Percentiles rank a stretch among this genome's conserved stretches.
phyloP scores from a whole-genome alignment of 1,284 basidiomycete genomes.

The Porodaedalea pini region DNA sequence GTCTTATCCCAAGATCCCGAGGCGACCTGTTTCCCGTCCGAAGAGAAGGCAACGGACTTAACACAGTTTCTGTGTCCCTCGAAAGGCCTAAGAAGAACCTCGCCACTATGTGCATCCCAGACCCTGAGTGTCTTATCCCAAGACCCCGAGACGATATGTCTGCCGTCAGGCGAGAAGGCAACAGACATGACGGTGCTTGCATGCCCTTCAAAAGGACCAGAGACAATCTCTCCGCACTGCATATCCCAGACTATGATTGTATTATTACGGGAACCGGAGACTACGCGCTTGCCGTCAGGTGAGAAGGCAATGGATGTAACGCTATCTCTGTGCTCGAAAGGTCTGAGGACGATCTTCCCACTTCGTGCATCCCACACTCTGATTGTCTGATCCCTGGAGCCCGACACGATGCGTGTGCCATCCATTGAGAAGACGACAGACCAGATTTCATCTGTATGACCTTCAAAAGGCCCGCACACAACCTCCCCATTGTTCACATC shows the following conservation, averaged over 20 bases:
- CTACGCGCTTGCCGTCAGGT: constrained; percentile 74
- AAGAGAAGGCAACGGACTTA: not conserved
- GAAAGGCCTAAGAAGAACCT: not conserved
- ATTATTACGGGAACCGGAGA: no score
- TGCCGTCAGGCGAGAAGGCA: no score
- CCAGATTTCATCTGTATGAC: not conserved
- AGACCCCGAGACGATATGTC: constrained; percentile 77
- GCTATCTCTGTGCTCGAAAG: constrained; percentile 80
- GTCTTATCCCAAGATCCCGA: not conserved
- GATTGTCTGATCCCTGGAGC: constrained; percentile 79
- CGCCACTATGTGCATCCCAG: constrained; percentile 55
- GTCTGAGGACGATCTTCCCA: constrained; percentile 67
- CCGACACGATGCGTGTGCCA: constrained; percentile 77
- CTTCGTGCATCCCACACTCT: constrained; percentile 83
- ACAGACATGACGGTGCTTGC: no score
- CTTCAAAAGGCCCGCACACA: not conserved
- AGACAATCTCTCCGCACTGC: no score
- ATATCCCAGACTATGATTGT: no score
- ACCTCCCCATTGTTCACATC: no score
- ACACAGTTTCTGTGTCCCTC: not conserved
- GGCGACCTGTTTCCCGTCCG: no score
- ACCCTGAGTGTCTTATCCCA: constrained; percentile 85
- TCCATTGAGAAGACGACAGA: constrained; percentile 76
- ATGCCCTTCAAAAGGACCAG: no score
- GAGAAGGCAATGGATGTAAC: constrained; percentile 82